Conservation (phyloP, 306 rosid species). For the Fragaria vesca region DNA sequence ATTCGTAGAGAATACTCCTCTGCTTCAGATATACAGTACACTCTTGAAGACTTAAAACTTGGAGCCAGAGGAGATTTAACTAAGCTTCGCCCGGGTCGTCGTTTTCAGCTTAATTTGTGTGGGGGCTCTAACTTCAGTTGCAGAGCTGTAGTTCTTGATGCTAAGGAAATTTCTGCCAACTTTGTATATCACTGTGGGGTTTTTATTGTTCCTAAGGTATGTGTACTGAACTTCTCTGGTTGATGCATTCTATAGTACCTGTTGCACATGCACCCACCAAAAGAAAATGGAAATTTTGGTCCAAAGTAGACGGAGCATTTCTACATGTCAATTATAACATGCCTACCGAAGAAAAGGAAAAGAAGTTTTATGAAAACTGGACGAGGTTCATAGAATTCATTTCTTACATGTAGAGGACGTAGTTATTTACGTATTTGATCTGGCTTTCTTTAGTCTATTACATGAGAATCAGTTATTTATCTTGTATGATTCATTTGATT, state of each 20-base stretch:
- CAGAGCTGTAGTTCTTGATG: conserved; percentile 79
- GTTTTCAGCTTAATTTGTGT: conserved; percentile 70
- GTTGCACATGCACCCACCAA: not conserved
- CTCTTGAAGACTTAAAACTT: conserved; percentile 72
- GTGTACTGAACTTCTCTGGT: conserved; percentile 25
- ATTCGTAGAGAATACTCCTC: conserved; percentile 61
- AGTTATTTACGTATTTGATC: not conserved
- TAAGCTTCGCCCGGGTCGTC: conserved; percentile 70
- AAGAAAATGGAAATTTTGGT: not conserved
- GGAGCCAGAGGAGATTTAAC: conserved; percentile 63
- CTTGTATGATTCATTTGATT: not conserved
- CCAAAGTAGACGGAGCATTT: not conserved
- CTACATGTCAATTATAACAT: not conserved
- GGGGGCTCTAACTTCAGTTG: conserved; percentile 69
- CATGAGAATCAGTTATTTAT: not conserved
- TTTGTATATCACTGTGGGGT: conserved; percentile 79
- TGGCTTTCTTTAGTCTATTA: not conserved
- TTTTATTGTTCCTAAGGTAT: conserved; percentile 94
- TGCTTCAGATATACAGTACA: conserved; percentile 56
- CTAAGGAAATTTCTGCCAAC: conserved; percentile 59
- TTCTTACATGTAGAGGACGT: not conserved
- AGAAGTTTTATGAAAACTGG: not conserved
- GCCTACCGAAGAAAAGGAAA: not conserved
- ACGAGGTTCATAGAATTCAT: not conserved
- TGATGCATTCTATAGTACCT: not conserved